Conservation (phyloP, 202 grass and related monocot genomes). For the Hordeum pubiflorum region DNA sequence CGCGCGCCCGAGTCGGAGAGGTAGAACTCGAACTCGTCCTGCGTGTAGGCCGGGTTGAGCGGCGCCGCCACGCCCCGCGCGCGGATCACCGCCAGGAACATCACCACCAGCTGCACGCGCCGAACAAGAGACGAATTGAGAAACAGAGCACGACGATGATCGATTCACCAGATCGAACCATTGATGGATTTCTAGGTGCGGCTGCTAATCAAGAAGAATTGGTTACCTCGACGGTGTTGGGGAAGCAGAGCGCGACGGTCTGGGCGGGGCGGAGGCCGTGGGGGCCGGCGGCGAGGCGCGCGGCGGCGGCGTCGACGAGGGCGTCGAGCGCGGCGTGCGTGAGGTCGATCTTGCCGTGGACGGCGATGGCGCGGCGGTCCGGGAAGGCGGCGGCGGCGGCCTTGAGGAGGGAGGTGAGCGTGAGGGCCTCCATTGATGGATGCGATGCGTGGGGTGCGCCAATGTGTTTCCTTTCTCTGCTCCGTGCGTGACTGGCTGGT, state of each 20-base stretch:
- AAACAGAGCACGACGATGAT: not conserved
- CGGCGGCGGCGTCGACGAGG: conserved; percentile 57
- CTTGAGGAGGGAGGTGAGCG: conserved; percentile 49
- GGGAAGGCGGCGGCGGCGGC: conserved; percentile 44
- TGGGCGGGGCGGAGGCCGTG: conserved; percentile 35
- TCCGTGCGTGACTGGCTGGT: too few species aligned
- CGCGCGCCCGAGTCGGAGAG: conserved; percentile 62
- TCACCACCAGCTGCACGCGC: conserved; percentile 54
- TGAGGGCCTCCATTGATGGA: not conserved
- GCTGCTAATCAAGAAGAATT: too few species aligned
- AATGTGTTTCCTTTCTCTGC: not conserved
- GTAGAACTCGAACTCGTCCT: conserved; percentile 90
- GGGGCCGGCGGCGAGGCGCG: conserved; percentile 15
- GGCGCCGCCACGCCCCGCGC: conserved; percentile 62
- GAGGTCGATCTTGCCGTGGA: conserved; percentile 45
- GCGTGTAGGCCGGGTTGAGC: conserved; percentile 74
- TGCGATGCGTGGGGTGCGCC: not conserved
- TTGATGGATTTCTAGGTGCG: not conserved
- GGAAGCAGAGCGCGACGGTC: conserved; percentile 68
- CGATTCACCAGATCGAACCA: too few species aligned
- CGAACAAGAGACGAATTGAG: not conserved
- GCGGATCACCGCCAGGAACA: conserved; percentile 68
- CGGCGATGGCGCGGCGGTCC: conserved; percentile 39
- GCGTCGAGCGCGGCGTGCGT: conserved; percentile 57
- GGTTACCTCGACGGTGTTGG: conserved; percentile 69